Percentiles rank a stretch among this genome's conserved stretches.
Conservation (phyloP, 768 basidiomycete species). For the Rhizopogon rudus region DNA sequence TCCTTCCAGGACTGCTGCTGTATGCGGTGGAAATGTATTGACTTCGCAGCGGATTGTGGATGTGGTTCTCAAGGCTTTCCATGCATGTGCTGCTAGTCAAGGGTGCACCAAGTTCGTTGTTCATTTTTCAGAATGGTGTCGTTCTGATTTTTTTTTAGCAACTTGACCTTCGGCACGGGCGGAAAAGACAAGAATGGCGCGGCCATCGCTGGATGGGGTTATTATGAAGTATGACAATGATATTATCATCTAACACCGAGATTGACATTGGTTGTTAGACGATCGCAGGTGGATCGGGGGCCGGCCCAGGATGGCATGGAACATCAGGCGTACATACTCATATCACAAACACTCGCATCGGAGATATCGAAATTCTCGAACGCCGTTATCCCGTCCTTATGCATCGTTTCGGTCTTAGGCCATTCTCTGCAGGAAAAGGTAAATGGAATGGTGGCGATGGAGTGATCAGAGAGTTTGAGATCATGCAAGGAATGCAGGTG, state of each 20-base stretch:
- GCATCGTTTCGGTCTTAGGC: slow-evolving; percentile 74
- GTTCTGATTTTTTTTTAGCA: slow-evolving; percentile 37
- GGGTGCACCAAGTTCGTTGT: slow-evolving; percentile 82
- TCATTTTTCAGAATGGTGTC: not conserved
- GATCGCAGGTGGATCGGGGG: slow-evolving; percentile 91
- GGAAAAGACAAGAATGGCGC: slow-evolving; percentile 82
- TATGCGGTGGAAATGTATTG: slow-evolving; percentile 89
- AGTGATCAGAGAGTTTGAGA: slow-evolving; percentile 77
- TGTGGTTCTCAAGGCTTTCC: slow-evolving; percentile 89
- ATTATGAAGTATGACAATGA: slow-evolving; percentile 56
- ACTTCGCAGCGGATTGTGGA: slow-evolving; percentile 94
- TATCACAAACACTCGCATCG: slow-evolving; percentile 90
- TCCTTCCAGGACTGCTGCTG: slow-evolving; percentile 83
- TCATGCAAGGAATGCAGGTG: slow-evolving; percentile 77
- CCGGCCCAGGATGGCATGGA: slow-evolving; percentile 86
- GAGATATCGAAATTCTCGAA: slow-evolving; percentile 91
- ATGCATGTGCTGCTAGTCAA: slow-evolving; percentile 88
- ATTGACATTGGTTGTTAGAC: slow-evolving; percentile 46
- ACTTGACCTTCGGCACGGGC: slow-evolving; percentile 84
- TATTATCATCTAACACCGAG: slow-evolving; percentile 3
- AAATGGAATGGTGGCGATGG: slow-evolving; percentile 81
- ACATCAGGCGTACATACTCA: slow-evolving; percentile 93
- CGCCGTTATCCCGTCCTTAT: slow-evolving; percentile 90
- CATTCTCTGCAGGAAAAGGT: slow-evolving; percentile 66
- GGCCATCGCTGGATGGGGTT: slow-evolving; percentile 81